Conservation (phyloP, 495 filamentous ascomycete genomes). For the Coniosporium apollinis region DNA sequence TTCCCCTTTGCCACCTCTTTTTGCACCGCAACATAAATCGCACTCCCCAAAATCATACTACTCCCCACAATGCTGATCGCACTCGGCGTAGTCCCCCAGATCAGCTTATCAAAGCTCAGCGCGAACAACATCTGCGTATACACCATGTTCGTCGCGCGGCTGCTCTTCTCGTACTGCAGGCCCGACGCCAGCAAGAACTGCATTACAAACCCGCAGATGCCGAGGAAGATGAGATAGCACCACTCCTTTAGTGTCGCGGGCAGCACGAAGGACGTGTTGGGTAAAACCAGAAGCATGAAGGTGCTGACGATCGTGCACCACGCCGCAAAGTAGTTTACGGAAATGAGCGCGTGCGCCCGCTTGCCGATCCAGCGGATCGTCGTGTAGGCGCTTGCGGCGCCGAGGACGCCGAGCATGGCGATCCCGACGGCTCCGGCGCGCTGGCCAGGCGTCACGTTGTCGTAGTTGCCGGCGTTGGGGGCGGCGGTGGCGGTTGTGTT, state of each 20-base stretch:
- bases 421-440: constrained; percentile 56
- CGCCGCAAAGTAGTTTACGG: constrained; percentile 69
- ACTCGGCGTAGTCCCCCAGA: constrained; percentile 59
- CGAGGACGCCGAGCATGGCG: constrained; percentile 66
- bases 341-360: constrained; percentile 68
- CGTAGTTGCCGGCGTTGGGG: constrained; percentile 14
- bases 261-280: constrained; percentile 37
- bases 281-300: constrained; percentile 38
- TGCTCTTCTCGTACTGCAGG: constrained; percentile 43
- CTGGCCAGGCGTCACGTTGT: constrained; percentile 40
- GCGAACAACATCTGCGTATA: constrained; percentile 92
- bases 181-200: constrained; percentile 80
- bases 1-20: constrained; percentile 11
- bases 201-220: constrained; percentile 63
- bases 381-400: constrained; percentile 60
- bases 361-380: constrained; percentile 72
- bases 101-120: constrained; percentile 57
- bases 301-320: constrained; percentile 52
- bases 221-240: constrained; percentile 50
- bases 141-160: constrained; percentile 68
- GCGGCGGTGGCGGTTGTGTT: constrained; percentile 15
- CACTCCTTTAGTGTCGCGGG: constrained; percentile 50
- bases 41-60: constrained; percentile 61
- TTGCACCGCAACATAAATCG: constrained; percentile 59
- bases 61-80: constrained; percentile 54